phyloP scores from a whole-genome alignment of 805 yeast genomes.

The Sugiyamaella valdiviana region DNA sequence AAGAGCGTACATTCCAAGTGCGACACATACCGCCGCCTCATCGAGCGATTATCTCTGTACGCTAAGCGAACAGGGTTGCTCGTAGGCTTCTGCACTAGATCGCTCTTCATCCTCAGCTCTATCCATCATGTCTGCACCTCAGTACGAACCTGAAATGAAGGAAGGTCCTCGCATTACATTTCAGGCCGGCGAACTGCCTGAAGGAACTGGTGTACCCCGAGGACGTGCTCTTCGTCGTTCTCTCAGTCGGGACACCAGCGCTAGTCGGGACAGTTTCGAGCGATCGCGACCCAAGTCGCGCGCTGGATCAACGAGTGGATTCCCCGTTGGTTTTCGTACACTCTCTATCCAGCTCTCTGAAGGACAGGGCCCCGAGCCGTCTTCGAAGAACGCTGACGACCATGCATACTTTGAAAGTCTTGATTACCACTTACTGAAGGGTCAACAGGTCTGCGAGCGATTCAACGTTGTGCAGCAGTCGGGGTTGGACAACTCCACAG shows the following conservation, averaged over 20 bases:
- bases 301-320: background rate
- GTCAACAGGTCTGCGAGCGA: conserved; percentile 7
- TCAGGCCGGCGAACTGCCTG: background rate
- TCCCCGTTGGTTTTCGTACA: conserved; percentile 8
- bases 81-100: too few species aligned
- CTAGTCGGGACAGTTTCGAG: background rate
- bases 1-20: too few species aligned
- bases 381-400: background rate
- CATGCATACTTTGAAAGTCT: conserved; percentile 9
- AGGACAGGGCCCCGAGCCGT: background rate
- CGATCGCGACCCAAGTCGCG: background rate
- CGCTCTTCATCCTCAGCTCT: too few species aligned
- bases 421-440: conserved; percentile 10
- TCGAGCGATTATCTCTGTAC: too few species aligned
- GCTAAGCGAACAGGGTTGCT: too few species aligned
- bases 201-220: background rate
- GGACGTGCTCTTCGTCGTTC: background rate
- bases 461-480: conserved; percentile 6
- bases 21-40: too few species aligned
- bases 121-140: too few species aligned
- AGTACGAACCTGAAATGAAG: too few species aligned
- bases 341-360: conserved; percentile 13
- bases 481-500: conserved; percentile 7
- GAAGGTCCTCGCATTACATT: too few species aligned
- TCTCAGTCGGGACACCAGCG: background rate